Conservation (phyloP, 2,329 filamentous ascomycete species). For the Neopestalotiopsis clavispora region DNA sequence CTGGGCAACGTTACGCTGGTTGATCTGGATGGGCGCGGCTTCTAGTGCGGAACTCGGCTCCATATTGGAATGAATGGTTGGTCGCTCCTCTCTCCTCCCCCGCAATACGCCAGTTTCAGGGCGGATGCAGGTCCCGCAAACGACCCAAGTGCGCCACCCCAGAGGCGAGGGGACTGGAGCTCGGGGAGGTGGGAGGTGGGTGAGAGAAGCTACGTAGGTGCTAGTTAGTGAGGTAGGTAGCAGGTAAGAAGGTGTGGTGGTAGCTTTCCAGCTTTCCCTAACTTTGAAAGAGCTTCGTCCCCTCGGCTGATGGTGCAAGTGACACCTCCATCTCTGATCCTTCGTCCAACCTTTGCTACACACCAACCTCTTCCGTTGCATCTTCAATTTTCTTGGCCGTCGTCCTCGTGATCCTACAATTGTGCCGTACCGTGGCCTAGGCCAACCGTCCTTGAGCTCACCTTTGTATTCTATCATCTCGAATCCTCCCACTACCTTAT, state of each 20-base stretch:
- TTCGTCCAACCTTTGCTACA: not conserved
- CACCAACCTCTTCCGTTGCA: not conserved
- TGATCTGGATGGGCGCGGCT: not conserved
- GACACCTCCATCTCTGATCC: constrained; percentile 7
- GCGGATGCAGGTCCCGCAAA: constrained; percentile 17
- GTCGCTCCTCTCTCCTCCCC: constrained; percentile 4
- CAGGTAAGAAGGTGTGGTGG: not conserved
- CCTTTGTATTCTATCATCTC: not conserved
- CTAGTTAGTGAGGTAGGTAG: not conserved
- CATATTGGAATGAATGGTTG: too few relatives aligned
- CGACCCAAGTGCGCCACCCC: not conserved
- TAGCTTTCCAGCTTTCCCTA: not conserved
- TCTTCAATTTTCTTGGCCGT: not conserved
- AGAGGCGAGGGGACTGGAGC: not conserved
- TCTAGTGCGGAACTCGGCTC: not conserved
- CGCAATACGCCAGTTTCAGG: constrained; percentile 18
- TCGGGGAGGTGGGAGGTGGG: not conserved
- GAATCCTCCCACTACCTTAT: not conserved
- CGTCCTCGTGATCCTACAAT: not conserved
- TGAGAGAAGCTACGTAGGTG: too few relatives aligned
- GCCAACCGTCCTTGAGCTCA: not conserved
- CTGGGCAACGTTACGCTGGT: not conserved
- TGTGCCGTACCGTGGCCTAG: not conserved
- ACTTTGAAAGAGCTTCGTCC: constrained; percentile 2
- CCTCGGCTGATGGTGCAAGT: constrained; percentile 4